Evolutionary conservation across 495 filamentous ascomycete genomes (phyloP).

Genomic region (Hypoxylon fragiforme): DNA sequence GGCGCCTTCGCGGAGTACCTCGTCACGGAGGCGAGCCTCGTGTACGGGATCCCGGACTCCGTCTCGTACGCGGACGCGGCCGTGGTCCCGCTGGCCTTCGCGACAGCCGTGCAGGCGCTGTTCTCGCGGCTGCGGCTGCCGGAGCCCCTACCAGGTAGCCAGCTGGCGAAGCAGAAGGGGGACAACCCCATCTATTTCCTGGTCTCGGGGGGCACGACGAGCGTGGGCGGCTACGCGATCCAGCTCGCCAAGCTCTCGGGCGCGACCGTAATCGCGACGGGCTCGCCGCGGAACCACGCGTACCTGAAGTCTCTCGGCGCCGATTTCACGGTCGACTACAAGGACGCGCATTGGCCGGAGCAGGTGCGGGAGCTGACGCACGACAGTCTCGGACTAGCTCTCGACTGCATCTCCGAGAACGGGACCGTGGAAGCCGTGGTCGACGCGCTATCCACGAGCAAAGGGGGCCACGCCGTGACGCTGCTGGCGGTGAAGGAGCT

Average conservation of each 20-base stretch:
- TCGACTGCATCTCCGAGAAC: slow-evolving; percentile 26
- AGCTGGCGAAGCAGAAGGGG: too few relatives aligned
- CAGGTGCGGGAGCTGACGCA: slow-evolving; percentile 26
- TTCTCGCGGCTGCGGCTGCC: slow-evolving; percentile 51
- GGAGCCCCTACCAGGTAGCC: too few relatives aligned
- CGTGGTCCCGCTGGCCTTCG: slow-evolving; percentile 58
- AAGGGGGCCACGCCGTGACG: slow-evolving; percentile 28
- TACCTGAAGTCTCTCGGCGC: slow-evolving; percentile 58
- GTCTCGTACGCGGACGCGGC: slow-evolving; percentile 51
- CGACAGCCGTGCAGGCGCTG: slow-evolving; percentile 57
- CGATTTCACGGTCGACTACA: slow-evolving; percentile 59
- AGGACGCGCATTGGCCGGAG: slow-evolving; percentile 31
- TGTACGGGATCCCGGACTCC: slow-evolving; percentile 49
- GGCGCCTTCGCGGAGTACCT: slow-evolving; percentile 45
- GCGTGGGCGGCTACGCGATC: slow-evolving; percentile 62
- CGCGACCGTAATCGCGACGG: slow-evolving; percentile 59
- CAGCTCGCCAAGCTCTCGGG: slow-evolving; percentile 63
- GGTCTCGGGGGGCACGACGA: slow-evolving; percentile 61
- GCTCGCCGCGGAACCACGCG: slow-evolving; percentile 56
- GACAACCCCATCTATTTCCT: too few relatives aligned
- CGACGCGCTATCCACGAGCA: slow-evolving; percentile 19
- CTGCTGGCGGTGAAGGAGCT: slow-evolving; percentile 23
- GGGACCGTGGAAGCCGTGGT: slow-evolving; percentile 13
- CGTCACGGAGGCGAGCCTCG: slow-evolving; percentile 38
- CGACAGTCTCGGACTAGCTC: slow-evolving; percentile 22